Evolutionary conservation across 225 moss, liverwort and hornwort genomes (phyloP), one percentile per base, ranked within the genome.

Genomic region (Sphagnum contortum): DNA sequence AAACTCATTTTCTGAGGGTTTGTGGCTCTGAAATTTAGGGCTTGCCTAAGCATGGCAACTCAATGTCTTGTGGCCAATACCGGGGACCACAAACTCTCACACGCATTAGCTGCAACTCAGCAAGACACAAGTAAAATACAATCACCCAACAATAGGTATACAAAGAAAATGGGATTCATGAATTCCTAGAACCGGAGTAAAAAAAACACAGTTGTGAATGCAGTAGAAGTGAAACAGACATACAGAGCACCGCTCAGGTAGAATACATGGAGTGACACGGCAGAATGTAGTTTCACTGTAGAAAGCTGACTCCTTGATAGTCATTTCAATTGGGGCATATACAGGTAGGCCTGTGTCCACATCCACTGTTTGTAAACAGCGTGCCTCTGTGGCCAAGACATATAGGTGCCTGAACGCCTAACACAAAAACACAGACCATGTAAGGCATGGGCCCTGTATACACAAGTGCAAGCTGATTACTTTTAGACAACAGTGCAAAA

Each of bases 1-100:
- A 29, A 29, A 29, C 29, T 29, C 29, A 29, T 29, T 29, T 29
- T 29, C 29, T 29, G 29, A 29, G 29, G 29, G 29, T 29, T 29
- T 29, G 29, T 29, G 29, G 29, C 29, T 29, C 29, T 29, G 29
- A 29, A 29, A 29, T 29, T 29, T 29, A 29, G 29, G 29, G 29
- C 29, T 29, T 29, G 29, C 29, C 29, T 29, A 29, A 29, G 29
- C 29, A 29, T 55, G 83, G 75, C 47, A 98, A 85, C 63, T 81
- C 83, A 62, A 92, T 92, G 64, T 91, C 93, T 76, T 91, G 98
- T 48, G 93, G 93, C 98, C 98, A 98, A 75, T 98, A 98, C 47
- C 98, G 90, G 60, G 90, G 85, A 69, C 91, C 90, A 72, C 89
- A 91, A 50, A 98, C 89, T 72, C 80, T 85, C 68, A 98, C 91